Percentiles rank a stretch among this genome's conserved stretches.
These are phyloP conservation scores for Puccinia horiana DNA, from an alignment of 1,284 basidiomycete genomes.

Conservation along the genomic window DNA sequence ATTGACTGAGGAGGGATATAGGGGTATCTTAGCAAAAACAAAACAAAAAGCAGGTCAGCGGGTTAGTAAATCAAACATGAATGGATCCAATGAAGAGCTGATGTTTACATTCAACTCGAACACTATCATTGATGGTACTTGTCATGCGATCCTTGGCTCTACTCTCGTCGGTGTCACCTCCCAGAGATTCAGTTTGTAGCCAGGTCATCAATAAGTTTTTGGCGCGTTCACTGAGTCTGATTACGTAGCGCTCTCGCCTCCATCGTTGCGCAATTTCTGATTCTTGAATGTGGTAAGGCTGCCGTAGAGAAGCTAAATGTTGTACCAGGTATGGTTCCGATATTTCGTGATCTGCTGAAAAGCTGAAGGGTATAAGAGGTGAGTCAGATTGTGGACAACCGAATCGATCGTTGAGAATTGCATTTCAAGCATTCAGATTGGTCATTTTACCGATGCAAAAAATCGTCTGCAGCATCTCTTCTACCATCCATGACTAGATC, in stretches of 20 bases:
- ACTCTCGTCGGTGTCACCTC: constrained; percentile 74
- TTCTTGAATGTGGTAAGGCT: constrained; percentile 73
- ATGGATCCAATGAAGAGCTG: background rate
- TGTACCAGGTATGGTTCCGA: constrained; percentile 74
- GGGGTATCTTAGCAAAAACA: constrained; percentile 33
- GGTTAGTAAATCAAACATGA: background rate
- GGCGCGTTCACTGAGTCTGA: constrained; percentile 86
- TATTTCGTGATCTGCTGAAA: constrained; percentile 53
- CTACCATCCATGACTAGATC: constrained; percentile 89
- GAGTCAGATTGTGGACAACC: background rate
- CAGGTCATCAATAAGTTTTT: constrained; percentile 91
- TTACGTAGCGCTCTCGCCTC: constrained; percentile 82
- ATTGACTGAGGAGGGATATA: constrained; percentile 38
- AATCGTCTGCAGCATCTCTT: constrained; percentile 74
- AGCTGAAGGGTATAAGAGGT: constrained; percentile 50
- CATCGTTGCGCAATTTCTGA: constrained; percentile 77
- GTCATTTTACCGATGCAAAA: constrained; percentile 25
- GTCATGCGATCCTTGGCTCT: constrained; percentile 69
- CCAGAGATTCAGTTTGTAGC: constrained; percentile 84
- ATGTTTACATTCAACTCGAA: constrained; percentile 79
- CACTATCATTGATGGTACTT: constrained; percentile 77
- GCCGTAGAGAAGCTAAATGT: constrained; percentile 76
- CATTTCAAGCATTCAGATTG: constrained; percentile 29
- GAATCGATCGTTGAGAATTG: background rate
- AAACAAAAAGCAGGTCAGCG: background rate